Base-by-base conservation (phyloP, 2,329 filamentous ascomycete genomes). In the Alternaria infectoria region DNA sequence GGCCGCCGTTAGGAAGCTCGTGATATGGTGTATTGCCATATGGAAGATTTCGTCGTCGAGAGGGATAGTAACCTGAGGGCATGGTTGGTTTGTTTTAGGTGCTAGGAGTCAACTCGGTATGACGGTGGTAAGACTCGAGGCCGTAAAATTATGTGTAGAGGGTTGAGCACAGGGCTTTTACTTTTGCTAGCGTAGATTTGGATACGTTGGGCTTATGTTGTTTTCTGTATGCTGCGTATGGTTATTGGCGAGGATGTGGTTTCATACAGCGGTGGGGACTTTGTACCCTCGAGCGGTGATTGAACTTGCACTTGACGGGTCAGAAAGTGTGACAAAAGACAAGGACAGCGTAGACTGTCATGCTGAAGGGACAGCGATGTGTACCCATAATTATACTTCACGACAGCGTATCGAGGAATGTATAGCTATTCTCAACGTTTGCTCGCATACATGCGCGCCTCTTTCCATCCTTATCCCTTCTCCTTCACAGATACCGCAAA, bases 221-320 rank as follows among this genome's bases (percentile, higher is more conserved):
- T n/a, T 40, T 40, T 0, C 36, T 40, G 36, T 11, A 17, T 40
- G n/a, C 15, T 40, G 36, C 1, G 32, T 17, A 5, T 17, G 0
- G 36, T 40, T 40, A 0, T 40, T 6, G 36, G n/a, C 1, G 9
- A 40, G 36, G 0, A 6, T 40, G 36, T 3, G 3, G 0, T 0
- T 40, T 4, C n/a, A 9, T 40, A 5, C 5, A 17, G 36, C 36
- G 8, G 36, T 0, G 36, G 36, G 3, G 8, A 40, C 36, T 40
- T 40, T 40, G 1, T 40, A 40, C 0, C n/a, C 8, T 17, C 0
- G 0, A 40, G 36, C 36, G 4, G 36, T 40, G 36, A 40, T 40
- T 17, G 36, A 40, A 40, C 36, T 17, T 40, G 36, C 36, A 40
- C n/a, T 46, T 46, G 44, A 46, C 1, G 44, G 19, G 21, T 9